Evolutionary conservation across 306 rosid species (phyloP), one percentile per base, ranked within the genome.

Genomic region (Quercus gilva): DNA sequence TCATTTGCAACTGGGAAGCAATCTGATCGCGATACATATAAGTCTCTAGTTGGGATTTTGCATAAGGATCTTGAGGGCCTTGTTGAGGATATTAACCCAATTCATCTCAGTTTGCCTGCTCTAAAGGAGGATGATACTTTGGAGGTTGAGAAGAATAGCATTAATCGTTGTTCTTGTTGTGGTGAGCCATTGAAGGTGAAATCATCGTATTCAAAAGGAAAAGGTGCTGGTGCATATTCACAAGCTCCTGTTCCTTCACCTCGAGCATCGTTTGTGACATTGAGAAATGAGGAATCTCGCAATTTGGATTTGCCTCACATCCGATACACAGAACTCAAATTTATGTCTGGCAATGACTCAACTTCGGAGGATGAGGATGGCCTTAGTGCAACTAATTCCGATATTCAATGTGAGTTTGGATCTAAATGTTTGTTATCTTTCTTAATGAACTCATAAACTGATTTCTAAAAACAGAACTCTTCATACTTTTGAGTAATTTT

Each of bases 21-120:
- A 73, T 88, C 94, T 0, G 91, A 91, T 56, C 84, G 87, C 21
- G 90, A 86, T 71, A 87, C 94, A 2, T 89, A 93, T 75, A 95
- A 90, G 73, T 91, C 98, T 25, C 95, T 92, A 1, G 90, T 92
- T 2, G 98, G 98, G 69, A 90, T 92, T 82, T 69, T 95, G 74
- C 96, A 91, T 45, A 95, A 89, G 92, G 97, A 94, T 81, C 84
- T 91, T 11, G 97, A 92, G 33, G 86, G 92, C 70, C 85, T 89
- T 41, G 94, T 88, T 6, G 91, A 92, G 71, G 92, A 90, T 6
- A 94, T 88, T 21, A 83, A 75, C 63, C 88, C 84, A 4, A 84
- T 90, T 74, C 93, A 87, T 7, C 61, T 89, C 78, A 81, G 90
- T 75, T 71, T 84, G 56, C 72, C 59, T 1, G 8, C 43, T 5